phyloP scores from a whole-genome alignment of 176 grass and related monocot species.

The Phoenix dactylifera region DNA sequence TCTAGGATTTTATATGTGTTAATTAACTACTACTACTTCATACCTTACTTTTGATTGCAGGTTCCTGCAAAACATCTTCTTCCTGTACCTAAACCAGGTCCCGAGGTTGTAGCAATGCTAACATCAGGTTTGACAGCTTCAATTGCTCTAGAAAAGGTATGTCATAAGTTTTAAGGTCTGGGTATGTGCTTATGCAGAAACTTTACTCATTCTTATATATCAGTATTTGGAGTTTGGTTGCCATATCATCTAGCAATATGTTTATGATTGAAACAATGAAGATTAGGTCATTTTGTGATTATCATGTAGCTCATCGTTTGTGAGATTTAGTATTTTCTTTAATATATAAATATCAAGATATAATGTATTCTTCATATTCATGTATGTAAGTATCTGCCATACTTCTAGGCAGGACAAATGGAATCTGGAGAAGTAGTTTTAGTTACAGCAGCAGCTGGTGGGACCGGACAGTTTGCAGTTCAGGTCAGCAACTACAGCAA shows the following conservation, averaged over 20 bases:
- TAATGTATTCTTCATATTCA: too few species aligned
- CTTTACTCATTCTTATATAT: conserved; percentile 1
- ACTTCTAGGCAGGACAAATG: conserved; percentile 77
- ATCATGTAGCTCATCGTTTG: too few species aligned
- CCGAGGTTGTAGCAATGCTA: conserved; percentile 95
- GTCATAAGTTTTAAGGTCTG: not conserved
- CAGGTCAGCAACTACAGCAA: conserved; percentile 45
- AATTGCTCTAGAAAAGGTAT: conserved; percentile 95
- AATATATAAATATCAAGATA: not conserved
- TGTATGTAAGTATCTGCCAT: too few species aligned
- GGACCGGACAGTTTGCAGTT: conserved; percentile 96
- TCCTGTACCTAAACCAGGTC: conserved; percentile 85
- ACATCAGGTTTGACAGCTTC: conserved; percentile 97
- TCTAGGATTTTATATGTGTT: too few species aligned
- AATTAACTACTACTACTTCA: not conserved
- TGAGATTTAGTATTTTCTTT: conserved; percentile 9
- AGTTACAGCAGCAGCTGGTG: conserved; percentile 93
- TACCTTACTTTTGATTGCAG: conserved; percentile 35
- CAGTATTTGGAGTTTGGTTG: conserved; percentile 4
- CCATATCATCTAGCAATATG: not conserved
- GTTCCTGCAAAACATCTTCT: conserved; percentile 90
- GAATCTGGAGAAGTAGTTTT: conserved; percentile 67
- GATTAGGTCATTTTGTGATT: too few species aligned
- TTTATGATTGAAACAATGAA: too few species aligned
- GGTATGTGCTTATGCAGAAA: not conserved